Base-by-base conservation (phyloP, 1,139 yeast genomes). In the Saccharomyces hybrid region DNA sequence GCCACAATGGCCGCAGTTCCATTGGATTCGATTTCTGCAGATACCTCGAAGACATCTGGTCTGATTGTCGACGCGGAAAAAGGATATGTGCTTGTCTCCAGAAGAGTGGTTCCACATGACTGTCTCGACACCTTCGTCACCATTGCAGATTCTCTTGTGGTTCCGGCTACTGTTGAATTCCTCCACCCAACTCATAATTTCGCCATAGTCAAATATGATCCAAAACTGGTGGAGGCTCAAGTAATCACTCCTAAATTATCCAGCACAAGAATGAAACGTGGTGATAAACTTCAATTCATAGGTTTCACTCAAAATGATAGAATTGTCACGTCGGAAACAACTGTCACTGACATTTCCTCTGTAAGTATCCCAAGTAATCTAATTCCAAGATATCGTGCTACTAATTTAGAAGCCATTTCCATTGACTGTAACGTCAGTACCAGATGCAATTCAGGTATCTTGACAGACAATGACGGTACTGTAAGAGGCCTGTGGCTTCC, bases 131-230 rank as follows among this genome's bases (percentile, higher is more conserved):
- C 89, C 24, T 78, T 82, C 53, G 78, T 91, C 28, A 83, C 91
- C 2, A 82, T 91, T 67, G 96, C 96, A 4, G 96, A 90, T 61
- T 85, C 96, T 1, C 81, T 88, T 21, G 83, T 86, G 61, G 79
- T 90, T 21, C 90, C 95, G 0, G 97, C 86, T 0, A 77, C 82
- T 58, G 93, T 89, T 28, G 84, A 84, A 28, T 90, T 89, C 64
- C 75, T 89, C 64, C 97, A 91, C 66, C 97, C 98, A 32, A 82
- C 88, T 53, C 89, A 86, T 64, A 90, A 90, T 64, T 89, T 87
- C 70, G 91, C 95, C 1, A 82, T 91, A 54, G 77, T 90, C 38
- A 82, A 88, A 68, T 91, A 88, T 67, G 96, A 91, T 67, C 93
- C 96, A 9, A 66, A 75, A 2, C 73, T 87, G 55, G 88, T 90